Evolutionary conservation across 2,329 filamentous ascomycete genomes (phyloP).

Genomic region (Diplodia intermedia): DNA sequence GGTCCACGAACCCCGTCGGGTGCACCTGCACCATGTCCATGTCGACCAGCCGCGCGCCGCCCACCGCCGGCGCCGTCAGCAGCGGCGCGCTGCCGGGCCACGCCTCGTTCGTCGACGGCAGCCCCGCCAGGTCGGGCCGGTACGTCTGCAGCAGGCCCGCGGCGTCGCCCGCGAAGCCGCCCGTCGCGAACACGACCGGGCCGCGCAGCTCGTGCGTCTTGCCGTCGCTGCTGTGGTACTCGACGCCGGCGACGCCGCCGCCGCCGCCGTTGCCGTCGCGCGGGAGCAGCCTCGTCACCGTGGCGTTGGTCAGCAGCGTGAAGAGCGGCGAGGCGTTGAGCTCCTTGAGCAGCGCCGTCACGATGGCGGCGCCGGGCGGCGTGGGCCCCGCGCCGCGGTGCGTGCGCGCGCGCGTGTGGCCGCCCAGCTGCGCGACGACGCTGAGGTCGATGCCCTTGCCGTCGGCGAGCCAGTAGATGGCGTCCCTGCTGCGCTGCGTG

Average conservation of each 20-base stretch:
- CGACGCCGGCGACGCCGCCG: slow-evolving; percentile 58
- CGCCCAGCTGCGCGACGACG: slow-evolving; percentile 65
- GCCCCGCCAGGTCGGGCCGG: slow-evolving; percentile 64
- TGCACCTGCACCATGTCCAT: slow-evolving; percentile 67
- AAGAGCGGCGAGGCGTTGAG: slow-evolving; percentile 60
- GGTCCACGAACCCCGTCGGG: slow-evolving; percentile 69
- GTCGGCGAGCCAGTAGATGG: slow-evolving; percentile 64
- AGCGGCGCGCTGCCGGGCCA: slow-evolving; percentile 61
- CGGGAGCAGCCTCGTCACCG: slow-evolving; percentile 58
- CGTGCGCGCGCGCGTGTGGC: slow-evolving; percentile 63
- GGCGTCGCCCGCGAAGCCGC: slow-evolving; percentile 69
- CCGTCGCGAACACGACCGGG: slow-evolving; percentile 66
- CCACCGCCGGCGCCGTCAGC: slow-evolving; percentile 46
- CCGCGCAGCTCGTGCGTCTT: slow-evolving; percentile 47
- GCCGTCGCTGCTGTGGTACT: slow-evolving; percentile 49
- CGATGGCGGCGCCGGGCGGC: slow-evolving; percentile 66
- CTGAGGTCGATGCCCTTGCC: slow-evolving; percentile 65
- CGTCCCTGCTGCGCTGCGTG: slow-evolving; percentile 56
- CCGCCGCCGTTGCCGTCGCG: background rate
- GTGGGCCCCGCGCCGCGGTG: slow-evolving; percentile 64
- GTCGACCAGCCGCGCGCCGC: slow-evolving; percentile 53
- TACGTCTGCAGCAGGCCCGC: slow-evolving; percentile 63
- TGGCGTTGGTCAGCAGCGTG: slow-evolving; percentile 59
- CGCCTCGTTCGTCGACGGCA: slow-evolving; percentile 69
- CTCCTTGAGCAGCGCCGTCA: slow-evolving; percentile 60